Base-by-base conservation (phyloP, 495 filamentous ascomycete species). In the Sordaria brevicollis region DNA sequence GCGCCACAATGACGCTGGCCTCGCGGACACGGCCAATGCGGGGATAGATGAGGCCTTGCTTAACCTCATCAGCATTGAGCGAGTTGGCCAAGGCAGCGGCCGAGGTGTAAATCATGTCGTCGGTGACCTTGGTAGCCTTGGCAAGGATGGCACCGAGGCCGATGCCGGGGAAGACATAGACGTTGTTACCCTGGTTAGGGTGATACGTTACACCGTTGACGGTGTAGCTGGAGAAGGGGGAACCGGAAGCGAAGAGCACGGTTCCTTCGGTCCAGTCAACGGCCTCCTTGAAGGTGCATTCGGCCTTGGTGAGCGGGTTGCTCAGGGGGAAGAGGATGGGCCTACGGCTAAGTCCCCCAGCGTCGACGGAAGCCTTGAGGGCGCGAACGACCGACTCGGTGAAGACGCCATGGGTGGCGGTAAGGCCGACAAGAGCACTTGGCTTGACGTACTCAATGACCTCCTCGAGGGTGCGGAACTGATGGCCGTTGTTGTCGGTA, bases 121-220 rank as follows among this genome's bases (percentile, higher is more conserved):
- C 93, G 37, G 95, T 97, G 71, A 99, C 88, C 74, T 89, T 89
- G 76, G 90, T 90, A 54, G 92, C 86, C 84, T 97, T 94, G 83
- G 89, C 90, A 41, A 99, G 89, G 76, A 99, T 97, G 71, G 94
- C 92, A 69, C 93, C 95, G 36, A 98, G 88, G 38, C 95, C 95
- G 71, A 99, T 93, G 76, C 95, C 95, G 3, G 95, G 95, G 89
- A 99, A 99, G 65, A 99, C 93, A 74, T 97, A 99, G 83, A 88
- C 86, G 83, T 96, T 96, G 85, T 87, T 87, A 67, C 91, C 95
- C 84, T 99, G 95, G 80, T 96, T 96, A 21, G 95, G 93, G 79
- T 91, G 89, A 82, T 94, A 89, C 62, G 88, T 90, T 69, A 88
- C 84, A 66, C 86, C 85, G 69, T 86, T 86, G 54, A 86, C 88